Conservation (phyloP, 768 basidiomycete genomes). For the Rhodotorula taiwanensis region DNA sequence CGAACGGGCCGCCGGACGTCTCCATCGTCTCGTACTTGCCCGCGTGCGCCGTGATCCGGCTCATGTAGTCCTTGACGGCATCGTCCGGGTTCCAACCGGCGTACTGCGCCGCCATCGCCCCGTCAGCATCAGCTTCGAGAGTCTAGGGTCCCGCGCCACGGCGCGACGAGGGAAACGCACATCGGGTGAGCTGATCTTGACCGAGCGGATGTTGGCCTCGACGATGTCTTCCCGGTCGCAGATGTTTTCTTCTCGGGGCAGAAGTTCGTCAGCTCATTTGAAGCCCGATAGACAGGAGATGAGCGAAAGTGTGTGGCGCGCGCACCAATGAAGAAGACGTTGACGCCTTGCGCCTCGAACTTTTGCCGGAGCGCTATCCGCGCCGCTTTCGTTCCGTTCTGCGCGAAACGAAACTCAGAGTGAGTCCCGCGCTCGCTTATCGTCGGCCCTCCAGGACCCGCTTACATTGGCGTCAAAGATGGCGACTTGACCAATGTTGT, state of each 20-base stretch:
- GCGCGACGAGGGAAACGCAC: conserved; percentile 50
- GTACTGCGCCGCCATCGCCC: conserved; percentile 61
- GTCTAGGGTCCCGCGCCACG: background rate
- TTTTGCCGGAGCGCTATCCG: conserved; percentile 70
- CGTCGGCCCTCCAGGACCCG: background rate
- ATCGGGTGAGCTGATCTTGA: conserved; percentile 97
- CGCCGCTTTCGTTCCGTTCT: conserved; percentile 64
- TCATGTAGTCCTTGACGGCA: conserved; percentile 86
- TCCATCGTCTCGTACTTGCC: conserved; percentile 82
- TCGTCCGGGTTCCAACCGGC: conserved; percentile 84
- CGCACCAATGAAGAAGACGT: conserved; percentile 84
- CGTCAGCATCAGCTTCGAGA: no score
- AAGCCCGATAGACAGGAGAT: background rate
- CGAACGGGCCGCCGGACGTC: conserved; percentile 84
- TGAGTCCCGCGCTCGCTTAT: background rate
- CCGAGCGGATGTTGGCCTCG: conserved; percentile 79
- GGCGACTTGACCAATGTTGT: conserved; percentile 77
- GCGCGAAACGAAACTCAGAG: background rate
- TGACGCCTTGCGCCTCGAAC: conserved; percentile 77
- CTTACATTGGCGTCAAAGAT: conserved; percentile 87
- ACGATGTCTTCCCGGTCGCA: conserved; percentile 91
- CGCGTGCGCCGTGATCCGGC: conserved; percentile 80
- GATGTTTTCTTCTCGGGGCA: conserved; percentile 60
- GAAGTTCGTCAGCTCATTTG: background rate
- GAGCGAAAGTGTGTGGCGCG: conserved; percentile 20